phyloP scores from a whole-genome alignment of 345 rosid species.

The Populus alba region DNA sequence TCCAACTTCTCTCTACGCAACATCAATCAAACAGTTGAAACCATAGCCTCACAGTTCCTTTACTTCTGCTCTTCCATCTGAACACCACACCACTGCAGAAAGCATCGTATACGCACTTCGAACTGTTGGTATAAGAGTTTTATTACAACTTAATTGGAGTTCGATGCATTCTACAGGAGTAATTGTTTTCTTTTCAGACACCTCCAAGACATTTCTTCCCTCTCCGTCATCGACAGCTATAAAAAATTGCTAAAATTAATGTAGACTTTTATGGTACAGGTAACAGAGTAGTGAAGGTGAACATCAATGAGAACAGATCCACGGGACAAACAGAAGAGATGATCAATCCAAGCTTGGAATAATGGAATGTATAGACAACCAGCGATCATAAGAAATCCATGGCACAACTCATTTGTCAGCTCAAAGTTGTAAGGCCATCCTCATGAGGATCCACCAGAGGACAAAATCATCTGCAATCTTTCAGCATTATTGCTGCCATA shows the following conservation, averaged over 20 bases:
- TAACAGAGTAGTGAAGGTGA: neutral
- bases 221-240: neutral
- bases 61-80: neutral
- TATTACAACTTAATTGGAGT: neutral
- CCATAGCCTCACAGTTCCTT: neutral
- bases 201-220: neutral
- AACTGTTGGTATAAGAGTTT: neutral
- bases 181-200: neutral
- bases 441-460: neutral
- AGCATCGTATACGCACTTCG: no score
- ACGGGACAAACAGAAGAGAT: neutral
- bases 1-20: neutral
- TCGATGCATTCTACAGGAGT: neutral
- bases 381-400: neutral
- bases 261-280: neutral
- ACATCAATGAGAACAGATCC: neutral
- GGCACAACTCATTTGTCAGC: neutral
- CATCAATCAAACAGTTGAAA: neutral
- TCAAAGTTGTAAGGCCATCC: neutral
- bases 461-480: neutral
- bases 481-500: neutral
- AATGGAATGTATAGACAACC: neutral
- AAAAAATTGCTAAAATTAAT: neutral
- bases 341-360: neutral
- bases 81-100: neutral